Conservation (phyloP, 352 stramenopile species). For the Pythium insidiosum region DNA sequence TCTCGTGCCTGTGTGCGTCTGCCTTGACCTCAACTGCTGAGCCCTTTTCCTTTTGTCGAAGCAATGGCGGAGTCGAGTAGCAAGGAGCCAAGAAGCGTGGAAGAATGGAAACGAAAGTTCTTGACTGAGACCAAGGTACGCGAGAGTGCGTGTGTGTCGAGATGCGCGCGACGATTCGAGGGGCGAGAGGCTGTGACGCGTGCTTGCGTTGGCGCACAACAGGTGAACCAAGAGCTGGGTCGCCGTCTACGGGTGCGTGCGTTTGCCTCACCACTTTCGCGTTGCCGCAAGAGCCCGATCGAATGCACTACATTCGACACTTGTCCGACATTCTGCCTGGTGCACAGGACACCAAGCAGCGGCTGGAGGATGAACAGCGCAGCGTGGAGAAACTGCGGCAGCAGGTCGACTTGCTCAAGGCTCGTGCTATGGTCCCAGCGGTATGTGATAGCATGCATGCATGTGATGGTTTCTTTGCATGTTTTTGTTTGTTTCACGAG, state of each 20-base stretch:
- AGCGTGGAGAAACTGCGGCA: slow-evolving; percentile 21
- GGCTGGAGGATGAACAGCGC: slow-evolving; percentile 30
- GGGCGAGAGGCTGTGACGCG: too few relatives aligned
- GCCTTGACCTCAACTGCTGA: too few relatives aligned
- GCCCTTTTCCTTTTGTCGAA: too few relatives aligned
- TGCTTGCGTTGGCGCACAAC: too few relatives aligned
- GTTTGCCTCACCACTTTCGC: too few relatives aligned
- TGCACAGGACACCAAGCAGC: slow-evolving; percentile 41
- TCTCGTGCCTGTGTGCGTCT: too few relatives aligned
- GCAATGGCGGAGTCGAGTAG: slow-evolving; percentile 15
- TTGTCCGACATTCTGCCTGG: too few relatives aligned
- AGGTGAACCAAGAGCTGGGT: slow-evolving; percentile 76
- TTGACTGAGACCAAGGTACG: slow-evolving; percentile 56
- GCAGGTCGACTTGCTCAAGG: slow-evolving; percentile 13
- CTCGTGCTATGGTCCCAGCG: background rate
- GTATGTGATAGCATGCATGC: too few relatives aligned
- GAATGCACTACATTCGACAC: too few relatives aligned
- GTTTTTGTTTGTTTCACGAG: too few relatives aligned
- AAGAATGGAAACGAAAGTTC: slow-evolving; percentile 59
- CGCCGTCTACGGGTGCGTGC: slow-evolving; percentile 43
- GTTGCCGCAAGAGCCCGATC: background rate
- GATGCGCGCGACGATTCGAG: too few relatives aligned
- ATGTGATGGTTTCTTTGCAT: too few relatives aligned
- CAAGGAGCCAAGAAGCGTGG: slow-evolving; percentile 10
- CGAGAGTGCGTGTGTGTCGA: background rate